phyloP scores from a whole-genome alignment of 1,139 yeast species.

The Spathaspora jeffriesii region DNA sequence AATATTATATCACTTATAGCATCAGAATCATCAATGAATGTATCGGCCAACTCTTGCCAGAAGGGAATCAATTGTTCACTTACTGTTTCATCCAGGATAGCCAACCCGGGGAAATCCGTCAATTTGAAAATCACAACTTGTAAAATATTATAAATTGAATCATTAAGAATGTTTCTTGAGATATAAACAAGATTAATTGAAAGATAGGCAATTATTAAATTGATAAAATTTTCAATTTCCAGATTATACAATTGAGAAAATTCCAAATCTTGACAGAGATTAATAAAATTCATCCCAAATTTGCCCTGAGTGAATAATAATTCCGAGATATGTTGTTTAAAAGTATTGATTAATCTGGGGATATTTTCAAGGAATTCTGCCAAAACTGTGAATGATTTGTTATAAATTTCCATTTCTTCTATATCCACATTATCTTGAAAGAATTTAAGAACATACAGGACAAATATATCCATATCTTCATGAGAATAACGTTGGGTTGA shows the following conservation, averaged over 20 bases:
- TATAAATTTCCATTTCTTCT: conserved; percentile 20
- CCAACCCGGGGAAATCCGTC: conserved; percentile 60
- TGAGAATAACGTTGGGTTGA: conserved; percentile 33
- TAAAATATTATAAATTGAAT: conserved; percentile 39
- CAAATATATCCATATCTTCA: conserved; percentile 17
- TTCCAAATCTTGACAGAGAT: conserved; percentile 16
- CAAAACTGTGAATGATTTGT: conserved; percentile 33
- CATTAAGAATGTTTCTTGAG: conserved; percentile 44
- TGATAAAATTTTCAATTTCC: conserved; percentile 48
- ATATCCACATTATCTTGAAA: conserved; percentile 18
- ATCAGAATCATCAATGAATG: conserved; percentile 57
- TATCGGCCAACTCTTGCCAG: conserved; percentile 78
- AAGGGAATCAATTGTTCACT: conserved; percentile 72
- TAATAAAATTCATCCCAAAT: conserved; percentile 40
- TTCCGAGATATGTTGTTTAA: conserved; percentile 20
- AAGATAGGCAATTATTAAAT: conserved; percentile 52
- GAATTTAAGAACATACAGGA: conserved; percentile 17
- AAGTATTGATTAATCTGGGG: conserved; percentile 36
- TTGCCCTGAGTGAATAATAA: conserved; percentile 36
- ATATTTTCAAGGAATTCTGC: conserved; percentile 50
- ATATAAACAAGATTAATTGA: conserved; percentile 53
- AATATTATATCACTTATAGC: conserved; percentile 28
- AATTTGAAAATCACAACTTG: conserved; percentile 50
- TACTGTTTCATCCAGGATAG: conserved; percentile 66
- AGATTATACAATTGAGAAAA: conserved; percentile 36